Conservation (phyloP, 768 basidiomycete species). For the Mrakia frigida region DNA sequence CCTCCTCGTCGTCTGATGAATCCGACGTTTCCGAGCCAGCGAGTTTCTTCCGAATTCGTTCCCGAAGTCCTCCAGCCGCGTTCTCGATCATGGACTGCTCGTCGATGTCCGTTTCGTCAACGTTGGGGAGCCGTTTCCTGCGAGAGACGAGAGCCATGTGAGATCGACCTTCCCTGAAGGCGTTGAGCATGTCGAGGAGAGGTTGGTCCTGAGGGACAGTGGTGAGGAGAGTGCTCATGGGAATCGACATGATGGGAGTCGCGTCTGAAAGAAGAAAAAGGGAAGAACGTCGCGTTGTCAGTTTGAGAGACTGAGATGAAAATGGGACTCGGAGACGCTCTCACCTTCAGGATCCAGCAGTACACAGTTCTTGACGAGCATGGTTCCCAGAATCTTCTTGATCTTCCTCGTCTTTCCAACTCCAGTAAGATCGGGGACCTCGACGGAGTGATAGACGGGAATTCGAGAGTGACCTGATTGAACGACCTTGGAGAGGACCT, state of each 20-base stretch:
- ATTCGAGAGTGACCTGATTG: conserved; percentile 57
- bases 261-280: conserved; percentile 53
- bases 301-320: not conserved
- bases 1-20: conserved; percentile 32
- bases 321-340: not conserved
- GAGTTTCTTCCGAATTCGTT: conserved; percentile 64
- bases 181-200: conserved; percentile 75
- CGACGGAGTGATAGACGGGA: conserved; percentile 51
- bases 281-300: not conserved
- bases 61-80: conserved; percentile 71
- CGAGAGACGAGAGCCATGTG: conserved; percentile 89
- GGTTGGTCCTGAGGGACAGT: conserved; percentile 83
- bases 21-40: conserved; percentile 19
- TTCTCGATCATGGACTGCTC: conserved; percentile 60
- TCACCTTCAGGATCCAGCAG: conserved; percentile 76
- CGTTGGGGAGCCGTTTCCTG: conserved; percentile 48
- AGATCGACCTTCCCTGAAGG: conserved; percentile 81
- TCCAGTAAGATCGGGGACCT: conserved; percentile 51
- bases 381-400: conserved; percentile 78
- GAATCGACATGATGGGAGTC: conserved; percentile 72
- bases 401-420: conserved; percentile 35
- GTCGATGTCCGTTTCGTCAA: conserved; percentile 42
- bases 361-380: conserved; percentile 81
- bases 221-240: conserved; percentile 70
- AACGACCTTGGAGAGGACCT: conserved; percentile 67